A percentile compares a stretch with the other conserved stretches of the same genome.
Conservation (phyloP, 75 land plant species). For the Cunninghamia lanceolata region DNA sequence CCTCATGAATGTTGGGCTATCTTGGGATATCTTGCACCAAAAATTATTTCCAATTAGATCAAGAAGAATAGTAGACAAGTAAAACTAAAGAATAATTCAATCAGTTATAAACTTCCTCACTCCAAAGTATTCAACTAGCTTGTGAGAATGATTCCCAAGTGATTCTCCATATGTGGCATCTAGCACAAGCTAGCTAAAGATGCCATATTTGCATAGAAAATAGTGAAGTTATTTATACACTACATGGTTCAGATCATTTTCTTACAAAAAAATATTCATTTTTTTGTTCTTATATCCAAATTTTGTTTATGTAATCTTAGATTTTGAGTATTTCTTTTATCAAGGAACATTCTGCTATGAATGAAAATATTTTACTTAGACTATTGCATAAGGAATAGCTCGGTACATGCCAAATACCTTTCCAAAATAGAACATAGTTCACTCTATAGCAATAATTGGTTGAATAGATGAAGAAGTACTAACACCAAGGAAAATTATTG, state of each 20-base stretch:
- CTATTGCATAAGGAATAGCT: conserved; percentile 66
- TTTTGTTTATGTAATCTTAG: too few relatives aligned
- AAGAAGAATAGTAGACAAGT: neutral
- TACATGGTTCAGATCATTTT: too few relatives aligned
- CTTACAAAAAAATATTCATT: too few relatives aligned
- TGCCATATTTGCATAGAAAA: too few relatives aligned
- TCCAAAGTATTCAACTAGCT: conserved; percentile 52
- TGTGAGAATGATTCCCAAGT: conserved; percentile 37
- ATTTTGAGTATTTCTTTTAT: neutral
- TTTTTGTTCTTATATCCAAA: too few relatives aligned
- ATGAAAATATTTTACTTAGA: conserved; percentile 43
- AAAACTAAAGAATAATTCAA: neutral
- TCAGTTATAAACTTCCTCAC: conserved; percentile 3
- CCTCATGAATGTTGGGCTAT: conserved; percentile 47
- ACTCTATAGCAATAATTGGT: conserved; percentile 68
- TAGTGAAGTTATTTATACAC: too few relatives aligned
- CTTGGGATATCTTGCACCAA: conserved; percentile 47
- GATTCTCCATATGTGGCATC: too few relatives aligned
- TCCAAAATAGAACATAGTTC: conserved; percentile 82
- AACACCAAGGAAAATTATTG: conserved; percentile 68
- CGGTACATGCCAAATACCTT: conserved; percentile 88
- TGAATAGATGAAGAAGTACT: conserved; percentile 61
- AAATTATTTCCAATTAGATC: neutral
- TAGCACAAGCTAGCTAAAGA: too few relatives aligned
- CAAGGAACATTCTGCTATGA: conserved; percentile 8